Evolutionary conservation across 106 monocot genomes (phyloP), one percentile per base, ranked within the genome.

Genomic region (Dendrobium chrysotoxum): DNA sequence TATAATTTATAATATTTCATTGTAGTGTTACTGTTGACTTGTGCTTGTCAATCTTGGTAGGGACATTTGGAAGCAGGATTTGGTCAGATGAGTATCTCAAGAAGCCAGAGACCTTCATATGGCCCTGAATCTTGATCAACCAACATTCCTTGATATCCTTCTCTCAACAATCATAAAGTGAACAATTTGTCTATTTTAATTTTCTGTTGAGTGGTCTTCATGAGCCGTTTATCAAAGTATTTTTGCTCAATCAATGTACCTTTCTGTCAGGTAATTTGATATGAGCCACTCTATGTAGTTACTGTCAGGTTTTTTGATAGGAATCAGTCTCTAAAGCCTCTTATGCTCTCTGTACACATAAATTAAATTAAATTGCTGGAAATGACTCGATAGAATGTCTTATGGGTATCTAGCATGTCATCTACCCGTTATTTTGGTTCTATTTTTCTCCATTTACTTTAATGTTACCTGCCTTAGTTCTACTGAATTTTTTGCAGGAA

Each of bases 1-100:
- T 21, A 47, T 44, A 23, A 47, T 76, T 40, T 47, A 4, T 76
- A 12, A 47, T 76, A 7, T 76, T 42, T 75, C 40, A 42, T 75
- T 41, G 7, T 74, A 4, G 0, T 39, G 5, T 68, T 68, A 12
- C 25, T 28, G 17, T 35, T 8, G 31, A 38, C 71, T 31, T 28
- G 38, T 35, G 28, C 1, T 75, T 75, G 40, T 75, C 30, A 75
- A 21, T 75, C 6, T 42, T 40, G 25, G 76, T 26, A 76, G 76
- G 47, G 2, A 0, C 23, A 47, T 28, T 26, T 26, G 47, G 76
- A 76, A 50, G 47, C 46, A 46, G 76, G 4, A 46, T 46, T 76
- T 47, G 76, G 40, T 76, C 45, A 47, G 76, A 76, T 76, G 76
- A 76, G 45, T 23, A 47, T 76, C 46, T 76, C 11, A 12, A 7